Base-by-base conservation (phyloP, 1,284 basidiomycete species). In the Singerocomus inundabilis region DNA sequence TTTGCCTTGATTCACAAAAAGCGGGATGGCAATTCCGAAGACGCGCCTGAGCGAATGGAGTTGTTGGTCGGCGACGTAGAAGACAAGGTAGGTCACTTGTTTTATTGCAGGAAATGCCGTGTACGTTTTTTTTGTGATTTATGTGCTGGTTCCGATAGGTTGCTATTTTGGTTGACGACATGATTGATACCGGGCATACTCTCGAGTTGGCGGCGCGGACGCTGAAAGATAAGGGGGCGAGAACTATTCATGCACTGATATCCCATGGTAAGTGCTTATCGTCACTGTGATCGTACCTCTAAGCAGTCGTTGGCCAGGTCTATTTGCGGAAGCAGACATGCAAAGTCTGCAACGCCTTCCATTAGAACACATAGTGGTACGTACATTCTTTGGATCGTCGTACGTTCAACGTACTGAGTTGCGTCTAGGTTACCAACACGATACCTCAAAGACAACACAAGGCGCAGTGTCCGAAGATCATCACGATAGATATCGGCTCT, bases 1-100 rank as follows among this genome's bases (percentile, higher is more conserved):
- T 98, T 99, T 67, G 96, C 96, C 0, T 77, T 99, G 51, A 98
- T 98, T 72, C 96, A 99, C 73, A 83, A 92, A 55, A 93, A 96
- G 72, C 81, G 90, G 31, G 84, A 86, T 60, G 73, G 77, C 35
- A 82, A 78, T 54, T 66, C 75, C 15, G 68, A 76, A 49, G 70
- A 79, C 50, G 79, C 81, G 24, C 81, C 83, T 9, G 88, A 90
- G 61, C 73, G 76, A 58, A 96, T 98, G 92, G 94, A 99, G 68
- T 79, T 99, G 48, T 78, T 99, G 32, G 96, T 99, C 46, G 96
- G 96, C n/a, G 93, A 98, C 67, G 96, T 99, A 53, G 81, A 79
- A 60, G 93, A 89, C 72, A 95, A 95, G 77, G 90, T 88, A 62
- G 37, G 70, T 57, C 16, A 37, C 18, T n/a, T 56, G 28, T 48